A percentile compares a stretch with the other conserved stretches of the same genome.
phyloP scores from a whole-genome alignment of 345 rosid genomes.

The Populus ilicifolia region DNA sequence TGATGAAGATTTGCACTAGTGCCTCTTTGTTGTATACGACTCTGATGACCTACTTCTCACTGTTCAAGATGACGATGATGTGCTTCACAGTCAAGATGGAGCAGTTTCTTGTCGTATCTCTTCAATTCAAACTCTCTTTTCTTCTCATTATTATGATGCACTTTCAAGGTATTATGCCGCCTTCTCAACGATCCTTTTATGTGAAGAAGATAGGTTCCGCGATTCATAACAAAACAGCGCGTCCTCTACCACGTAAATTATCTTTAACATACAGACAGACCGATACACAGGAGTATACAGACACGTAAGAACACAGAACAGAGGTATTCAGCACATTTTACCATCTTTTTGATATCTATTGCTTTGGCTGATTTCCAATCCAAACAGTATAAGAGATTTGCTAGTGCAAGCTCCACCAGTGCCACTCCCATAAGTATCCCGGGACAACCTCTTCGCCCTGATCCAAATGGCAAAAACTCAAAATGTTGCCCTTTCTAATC shows the following conservation, averaged over 20 bases:
- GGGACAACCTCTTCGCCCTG: conserved; percentile 19
- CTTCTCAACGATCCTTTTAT: background rate
- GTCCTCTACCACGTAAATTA: background rate
- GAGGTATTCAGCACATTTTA: too few species aligned
- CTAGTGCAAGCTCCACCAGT: conserved; percentile 1
- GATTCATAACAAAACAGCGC: background rate
- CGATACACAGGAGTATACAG: too few species aligned
- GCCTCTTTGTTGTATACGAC: background rate
- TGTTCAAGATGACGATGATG: background rate
- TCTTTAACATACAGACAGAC: too few species aligned
- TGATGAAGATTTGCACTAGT: background rate
- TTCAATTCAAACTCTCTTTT: background rate
- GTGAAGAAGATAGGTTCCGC: background rate
- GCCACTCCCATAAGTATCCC: conserved; percentile 1
- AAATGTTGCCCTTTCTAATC: conserved; percentile 18
- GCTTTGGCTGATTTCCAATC: conserved; percentile 5
- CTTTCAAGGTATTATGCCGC: background rate
- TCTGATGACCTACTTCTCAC: conserved; percentile 2
- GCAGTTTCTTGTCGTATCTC: background rate
- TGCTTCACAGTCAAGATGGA: background rate
- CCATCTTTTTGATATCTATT: conserved; percentile 16
- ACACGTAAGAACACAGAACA: too few species aligned
- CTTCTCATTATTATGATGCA: background rate
- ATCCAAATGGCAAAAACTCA: conserved; percentile 17
- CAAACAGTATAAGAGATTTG: conserved; percentile 12